Evolutionary conservation across 129 eudicot species (phyloP).

Genomic region (Pseudognaphalium luteoalbum): DNA sequence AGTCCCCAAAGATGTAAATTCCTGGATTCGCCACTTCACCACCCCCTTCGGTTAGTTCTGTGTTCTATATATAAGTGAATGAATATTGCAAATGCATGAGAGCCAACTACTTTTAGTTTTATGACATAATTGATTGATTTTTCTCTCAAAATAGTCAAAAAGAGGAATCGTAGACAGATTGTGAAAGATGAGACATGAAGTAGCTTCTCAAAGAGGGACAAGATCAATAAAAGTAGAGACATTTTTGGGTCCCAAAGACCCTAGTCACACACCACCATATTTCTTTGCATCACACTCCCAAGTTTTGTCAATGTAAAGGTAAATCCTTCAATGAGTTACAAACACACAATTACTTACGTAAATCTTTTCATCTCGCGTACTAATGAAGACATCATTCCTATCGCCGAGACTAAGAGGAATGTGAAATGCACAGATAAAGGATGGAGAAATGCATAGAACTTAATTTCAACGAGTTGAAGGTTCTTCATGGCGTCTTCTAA

Average conservation of each 20-base stretch:
- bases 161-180: constrained; percentile 27
- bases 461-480: too few relatives aligned
- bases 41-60: background rate
- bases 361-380: background rate
- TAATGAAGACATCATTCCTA: too few relatives aligned
- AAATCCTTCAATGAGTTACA: too few relatives aligned
- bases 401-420: too few relatives aligned
- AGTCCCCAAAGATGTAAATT: too few relatives aligned
- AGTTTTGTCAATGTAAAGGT: constrained; percentile 16
- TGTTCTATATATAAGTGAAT: background rate
- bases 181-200: constrained; percentile 35
- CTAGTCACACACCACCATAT: constrained; percentile 42
- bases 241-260: constrained; percentile 38
- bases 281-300: constrained; percentile 22
- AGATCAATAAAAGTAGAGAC: constrained; percentile 39
- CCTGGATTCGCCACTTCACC: too few relatives aligned
- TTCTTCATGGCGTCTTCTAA: background rate
- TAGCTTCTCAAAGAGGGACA: constrained; percentile 53
- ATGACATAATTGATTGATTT: background rate
- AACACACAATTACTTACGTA: background rate
- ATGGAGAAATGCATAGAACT: too few relatives aligned
- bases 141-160: background rate
- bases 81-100: background rate
- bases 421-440: too few relatives aligned
- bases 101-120: background rate